Evolutionary conservation across 441 rosid genomes (phyloP).

Genomic region (Pelargonium australe): DNA sequence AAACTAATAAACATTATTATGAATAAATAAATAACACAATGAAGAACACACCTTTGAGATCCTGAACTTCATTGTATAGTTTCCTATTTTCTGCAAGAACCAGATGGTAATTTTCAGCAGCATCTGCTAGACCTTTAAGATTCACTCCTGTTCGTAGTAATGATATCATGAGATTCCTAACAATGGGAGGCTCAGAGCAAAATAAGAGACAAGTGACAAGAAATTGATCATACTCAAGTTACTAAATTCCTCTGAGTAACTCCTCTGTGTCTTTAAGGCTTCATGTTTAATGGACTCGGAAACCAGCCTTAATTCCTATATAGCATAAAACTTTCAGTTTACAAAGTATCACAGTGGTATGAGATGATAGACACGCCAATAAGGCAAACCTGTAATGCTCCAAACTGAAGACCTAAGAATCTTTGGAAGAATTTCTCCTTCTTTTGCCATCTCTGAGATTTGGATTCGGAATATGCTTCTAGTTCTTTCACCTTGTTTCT

Average conservation of each 20-base stretch:
- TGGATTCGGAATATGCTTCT: constrained; percentile 53
- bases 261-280: constrained; percentile 44
- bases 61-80: constrained; percentile 71
- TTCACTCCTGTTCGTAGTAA: constrained; percentile 40
- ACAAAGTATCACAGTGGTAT: constrained; percentile 14
- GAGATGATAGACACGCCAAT: constrained; percentile 11
- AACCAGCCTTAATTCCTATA: constrained; percentile 61
- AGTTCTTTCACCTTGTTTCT: constrained; percentile 59
- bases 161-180: constrained; percentile 11
- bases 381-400: constrained; percentile 56
- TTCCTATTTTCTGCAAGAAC: constrained; percentile 58
- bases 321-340: constrained; percentile 17
- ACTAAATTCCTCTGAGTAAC: constrained; percentile 47
- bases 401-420: constrained; percentile 42
- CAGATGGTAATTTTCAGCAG: constrained; percentile 57
- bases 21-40: background rate
- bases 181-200: background rate
- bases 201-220: background rate
- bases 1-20: background rate
- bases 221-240: constrained; percentile 40
- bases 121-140: constrained; percentile 60
- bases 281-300: constrained; percentile 59
- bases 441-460: constrained; percentile 54
- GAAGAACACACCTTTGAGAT: constrained; percentile 51
- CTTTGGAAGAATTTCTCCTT: constrained; percentile 47